A percentile compares a stretch with the other conserved stretches of the same genome.
phyloP scores from a whole-genome alignment of 2,329 filamentous ascomycete genomes.

The Cladosporium sp. region DNA sequence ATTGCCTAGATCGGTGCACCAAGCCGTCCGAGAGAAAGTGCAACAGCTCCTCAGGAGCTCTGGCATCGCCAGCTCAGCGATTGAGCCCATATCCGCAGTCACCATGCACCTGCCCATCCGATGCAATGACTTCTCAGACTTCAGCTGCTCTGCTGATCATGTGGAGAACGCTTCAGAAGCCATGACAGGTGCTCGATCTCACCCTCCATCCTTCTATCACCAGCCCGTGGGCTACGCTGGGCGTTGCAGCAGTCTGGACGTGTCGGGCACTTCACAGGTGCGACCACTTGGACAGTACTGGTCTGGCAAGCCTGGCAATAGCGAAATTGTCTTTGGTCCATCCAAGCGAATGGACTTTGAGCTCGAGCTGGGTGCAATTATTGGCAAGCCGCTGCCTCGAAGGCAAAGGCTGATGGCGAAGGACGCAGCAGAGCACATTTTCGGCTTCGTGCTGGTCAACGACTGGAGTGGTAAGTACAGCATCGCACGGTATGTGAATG shows the following conservation, averaged over 20 bases:
- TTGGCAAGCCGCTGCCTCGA: slow-evolving; percentile 37
- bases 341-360: slow-evolving; percentile 44
- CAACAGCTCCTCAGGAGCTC: slow-evolving; percentile 29
- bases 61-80: slow-evolving; percentile 21
- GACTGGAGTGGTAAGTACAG: slow-evolving; percentile 48
- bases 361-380: slow-evolving; percentile 43
- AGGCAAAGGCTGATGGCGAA: slow-evolving; percentile 35
- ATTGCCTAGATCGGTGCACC: slow-evolving; percentile 33
- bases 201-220: slow-evolving; percentile 46
- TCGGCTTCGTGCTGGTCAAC: slow-evolving; percentile 57
- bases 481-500: background rate
- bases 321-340: slow-evolving; percentile 47
- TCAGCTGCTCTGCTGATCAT: slow-evolving; percentile 51
- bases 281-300: slow-evolving; percentile 46
- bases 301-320: slow-evolving; percentile 39
- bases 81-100: slow-evolving; percentile 39
- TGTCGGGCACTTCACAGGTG: slow-evolving; percentile 46
- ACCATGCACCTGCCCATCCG: slow-evolving; percentile 52
- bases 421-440: slow-evolving; percentile 52
- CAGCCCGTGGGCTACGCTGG: slow-evolving; percentile 53
- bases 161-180: slow-evolving; percentile 46
- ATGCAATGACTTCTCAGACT: slow-evolving; percentile 56
- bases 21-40: slow-evolving; percentile 37
- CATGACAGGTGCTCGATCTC: slow-evolving; percentile 36
- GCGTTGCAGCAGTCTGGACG: slow-evolving; percentile 50